phyloP scores from a whole-genome alignment of 805 yeast species.

The Phaffomyces thermotolerans region DNA sequence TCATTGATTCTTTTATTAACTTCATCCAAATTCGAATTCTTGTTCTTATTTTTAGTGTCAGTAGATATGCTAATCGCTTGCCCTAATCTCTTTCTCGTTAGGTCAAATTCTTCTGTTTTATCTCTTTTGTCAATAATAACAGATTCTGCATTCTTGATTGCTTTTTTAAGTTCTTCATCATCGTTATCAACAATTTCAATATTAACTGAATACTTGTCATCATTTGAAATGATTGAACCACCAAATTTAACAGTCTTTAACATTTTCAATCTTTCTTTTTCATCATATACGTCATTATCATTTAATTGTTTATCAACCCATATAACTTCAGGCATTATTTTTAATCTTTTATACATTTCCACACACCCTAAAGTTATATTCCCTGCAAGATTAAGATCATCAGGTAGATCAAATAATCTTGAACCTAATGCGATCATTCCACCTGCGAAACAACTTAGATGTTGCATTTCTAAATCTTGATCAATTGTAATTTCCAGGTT shows the following conservation, averaged over 20 bases:
- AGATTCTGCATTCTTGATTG: background rate
- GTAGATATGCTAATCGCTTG: too few species aligned
- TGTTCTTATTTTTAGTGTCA: too few species aligned
- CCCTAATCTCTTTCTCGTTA: background rate
- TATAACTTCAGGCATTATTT: conserved; percentile 38
- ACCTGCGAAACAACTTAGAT: conserved; percentile 46
- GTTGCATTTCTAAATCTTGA: conserved; percentile 38
- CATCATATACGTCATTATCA: conserved; percentile 20
- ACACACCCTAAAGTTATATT: conserved; percentile 44
- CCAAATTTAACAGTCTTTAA: conserved; percentile 1
- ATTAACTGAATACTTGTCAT: background rate
- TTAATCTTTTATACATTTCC: conserved; percentile 33
- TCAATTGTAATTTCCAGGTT: conserved; percentile 31
- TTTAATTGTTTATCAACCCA: conserved; percentile 22
- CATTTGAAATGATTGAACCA: background rate
- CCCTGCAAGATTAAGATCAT: conserved; percentile 34
- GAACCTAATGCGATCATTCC: conserved; percentile 47
- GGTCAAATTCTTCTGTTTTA: background rate
- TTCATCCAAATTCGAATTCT: background rate
- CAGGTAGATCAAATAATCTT: conserved; percentile 29
- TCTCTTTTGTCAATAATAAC: background rate
- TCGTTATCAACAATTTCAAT: background rate
- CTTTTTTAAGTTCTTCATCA: background rate
- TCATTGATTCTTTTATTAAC: background rate
- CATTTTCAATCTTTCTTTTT: conserved; percentile 7